Evolutionary conservation across 805 yeast genomes (phyloP).

Genomic region (Blastobotrys attinorum): DNA sequence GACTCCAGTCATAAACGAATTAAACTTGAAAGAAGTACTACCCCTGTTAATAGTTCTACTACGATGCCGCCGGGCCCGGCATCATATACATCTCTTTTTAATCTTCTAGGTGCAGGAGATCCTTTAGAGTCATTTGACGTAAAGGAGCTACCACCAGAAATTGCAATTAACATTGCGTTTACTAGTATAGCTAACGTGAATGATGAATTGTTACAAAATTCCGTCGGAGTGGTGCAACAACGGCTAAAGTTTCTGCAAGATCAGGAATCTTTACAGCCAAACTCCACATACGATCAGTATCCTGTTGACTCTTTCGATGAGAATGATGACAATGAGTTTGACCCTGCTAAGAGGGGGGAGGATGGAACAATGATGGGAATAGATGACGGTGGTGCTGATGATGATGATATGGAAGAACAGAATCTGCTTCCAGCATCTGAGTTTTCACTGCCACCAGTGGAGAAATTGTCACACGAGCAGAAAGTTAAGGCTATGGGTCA

Average conservation of each 20-base stretch:
- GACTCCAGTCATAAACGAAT: constrained; percentile 21
- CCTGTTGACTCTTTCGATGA: constrained; percentile 28
- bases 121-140: constrained; percentile 64
- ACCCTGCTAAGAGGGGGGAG: constrained; percentile 16
- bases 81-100: constrained; percentile 55
- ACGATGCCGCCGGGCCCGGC: constrained; percentile 20
- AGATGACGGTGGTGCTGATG: constrained; percentile 16
- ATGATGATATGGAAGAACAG: constrained; percentile 26
- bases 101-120: constrained; percentile 53
- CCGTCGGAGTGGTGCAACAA: constrained; percentile 58
- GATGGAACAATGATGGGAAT: constrained; percentile 12
- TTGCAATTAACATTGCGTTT: constrained; percentile 56
- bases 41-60: constrained; percentile 17
- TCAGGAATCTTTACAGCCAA: constrained; percentile 15
- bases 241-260: constrained; percentile 48
- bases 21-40: constrained; percentile 13
- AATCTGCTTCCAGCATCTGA: constrained; percentile 33
- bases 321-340: constrained; percentile 25
- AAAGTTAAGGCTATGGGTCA: constrained; percentile 10
- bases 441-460: constrained; percentile 52
- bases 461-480: constrained; percentile 14
- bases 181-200: constrained; percentile 55
- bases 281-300: constrained; percentile 7
- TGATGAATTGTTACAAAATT: constrained; percentile 48
- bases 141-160: constrained; percentile 54